Evolutionary conservation across 1,284 basidiomycete species (phyloP).

Genomic region (Cutaneotrichosporon sp.): DNA sequence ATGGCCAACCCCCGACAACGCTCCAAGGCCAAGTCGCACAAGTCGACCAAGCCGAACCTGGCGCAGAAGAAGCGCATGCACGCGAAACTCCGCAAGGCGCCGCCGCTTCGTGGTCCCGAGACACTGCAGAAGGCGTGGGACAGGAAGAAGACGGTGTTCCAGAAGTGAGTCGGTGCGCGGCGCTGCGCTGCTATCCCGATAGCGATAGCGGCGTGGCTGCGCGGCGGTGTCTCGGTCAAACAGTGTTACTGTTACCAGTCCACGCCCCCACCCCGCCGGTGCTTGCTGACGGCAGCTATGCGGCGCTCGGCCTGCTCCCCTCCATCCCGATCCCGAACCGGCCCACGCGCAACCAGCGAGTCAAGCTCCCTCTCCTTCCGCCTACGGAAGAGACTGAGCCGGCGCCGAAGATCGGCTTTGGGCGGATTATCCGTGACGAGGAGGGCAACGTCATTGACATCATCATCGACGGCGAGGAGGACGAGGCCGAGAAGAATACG

Average conservation of each 20-base stretch:
- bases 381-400: conserved; percentile 7
- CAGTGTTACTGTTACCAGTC: too few relatives aligned
- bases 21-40: conserved; percentile 39
- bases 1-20: conserved; percentile 92
- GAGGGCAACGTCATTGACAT: conserved; percentile 73
- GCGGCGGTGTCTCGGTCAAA: neutral
- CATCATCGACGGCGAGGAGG: conserved; percentile 59
- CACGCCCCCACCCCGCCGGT: too few relatives aligned
- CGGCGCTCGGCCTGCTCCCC: conserved; percentile 45
- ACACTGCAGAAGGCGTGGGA: conserved; percentile 83
- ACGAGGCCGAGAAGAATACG: conserved; percentile 41
- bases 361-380: conserved; percentile 55
- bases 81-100: conserved; percentile 57
- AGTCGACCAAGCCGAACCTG: conserved; percentile 31
- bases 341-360: conserved; percentile 26
- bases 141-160: conserved; percentile 76
- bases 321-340: conserved; percentile 36
- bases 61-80: conserved; percentile 37
- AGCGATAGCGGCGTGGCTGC: neutral
- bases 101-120: conserved; percentile 76
- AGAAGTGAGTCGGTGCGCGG: conserved; percentile 64
- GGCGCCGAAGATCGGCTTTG: conserved; percentile 64
- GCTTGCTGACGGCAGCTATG: conserved; percentile 34
- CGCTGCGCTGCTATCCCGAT: too few relatives aligned
- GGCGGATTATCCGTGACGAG: conserved; percentile 77